Evolutionary conservation across 2,329 filamentous ascomycete species (phyloP), one percentile per base, ranked within the genome.

Genomic region (Didymella arachidicola): DNA sequence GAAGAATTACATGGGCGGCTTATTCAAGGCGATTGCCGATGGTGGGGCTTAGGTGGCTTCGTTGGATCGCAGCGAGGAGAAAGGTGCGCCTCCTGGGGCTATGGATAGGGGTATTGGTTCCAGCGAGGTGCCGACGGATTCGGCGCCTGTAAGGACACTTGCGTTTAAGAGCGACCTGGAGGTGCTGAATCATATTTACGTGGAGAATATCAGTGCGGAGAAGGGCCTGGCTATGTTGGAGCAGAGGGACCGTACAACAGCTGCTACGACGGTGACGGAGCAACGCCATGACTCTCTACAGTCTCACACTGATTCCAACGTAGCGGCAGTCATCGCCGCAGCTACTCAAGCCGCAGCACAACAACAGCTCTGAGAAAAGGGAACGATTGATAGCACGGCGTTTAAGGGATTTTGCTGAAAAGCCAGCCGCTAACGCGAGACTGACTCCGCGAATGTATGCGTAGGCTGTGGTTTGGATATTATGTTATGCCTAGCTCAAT

Each of bases 11-110:
- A 71, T 79, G 67, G 70, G 67, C 2, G 65, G 70, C 1, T 51
- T 78, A 45, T 64, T 76, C n/a, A 75, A 72, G 62, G 75, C 74
- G 11, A 65, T 77, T 53, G 68, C 72, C 36, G 71, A 73, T 49
- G 73, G 74, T 19, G 74, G 72, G 32, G 68, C 69, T 25, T 71
- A 60, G 59, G 30, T 2, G 29, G 41, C 43, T 32, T 32, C n/a
- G 7, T 18, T 41, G 18, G 10, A 25, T 41, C 19, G 18, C 38
- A 41, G 19, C 3, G 19, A 12, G 38, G 38, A 39, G 10, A 18
- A 41, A 12, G 11, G 14, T 2, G 12, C 5, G 3, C 11, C 16
- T 16, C 18, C 12, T 4, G 2, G 4, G 11, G 11, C n/a, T 1
- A 19, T 25, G 11, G 18, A 18, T 14, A 22, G 7, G 2, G 36